Percentiles rank a stretch among this genome's conserved stretches.
phyloP scores from a whole-genome alignment of 2,329 filamentous ascomycete genomes.

The Tolypocladium endophyticum region DNA sequence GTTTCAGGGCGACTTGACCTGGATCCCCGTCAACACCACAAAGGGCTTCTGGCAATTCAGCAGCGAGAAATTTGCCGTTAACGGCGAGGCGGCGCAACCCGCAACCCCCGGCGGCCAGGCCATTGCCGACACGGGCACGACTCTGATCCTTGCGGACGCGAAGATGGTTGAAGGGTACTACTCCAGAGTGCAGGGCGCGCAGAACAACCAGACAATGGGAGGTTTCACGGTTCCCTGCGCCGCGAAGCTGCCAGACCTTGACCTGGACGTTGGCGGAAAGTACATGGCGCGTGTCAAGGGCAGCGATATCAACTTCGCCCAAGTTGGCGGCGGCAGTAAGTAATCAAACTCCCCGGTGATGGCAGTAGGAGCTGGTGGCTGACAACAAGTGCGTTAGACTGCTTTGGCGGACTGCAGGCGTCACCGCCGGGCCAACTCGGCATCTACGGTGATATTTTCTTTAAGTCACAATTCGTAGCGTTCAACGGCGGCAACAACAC shows the following conservation, averaged over 20 bases:
- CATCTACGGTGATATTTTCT: constrained; percentile 54
- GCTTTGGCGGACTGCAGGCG: constrained; percentile 59
- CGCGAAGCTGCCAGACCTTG: constrained; percentile 33
- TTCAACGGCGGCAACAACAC: constrained; percentile 46
- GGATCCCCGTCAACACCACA: constrained; percentile 47
- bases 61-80: constrained; percentile 46
- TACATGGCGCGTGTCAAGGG: constrained; percentile 48
- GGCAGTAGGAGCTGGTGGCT: constrained; percentile 20
- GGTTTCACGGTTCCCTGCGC: constrained; percentile 38
- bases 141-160: constrained; percentile 49
- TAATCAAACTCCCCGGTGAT: constrained; percentile 5
- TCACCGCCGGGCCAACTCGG: constrained; percentile 39
- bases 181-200: constrained; percentile 31
- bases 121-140: constrained; percentile 51
- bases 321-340: constrained; percentile 40
- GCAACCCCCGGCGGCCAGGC: constrained; percentile 29
- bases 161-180: constrained; percentile 40
- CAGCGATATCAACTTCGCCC: constrained; percentile 40
- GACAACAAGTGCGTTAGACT: background rate
- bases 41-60: constrained; percentile 53
- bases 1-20: constrained; percentile 50
- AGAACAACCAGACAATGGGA: constrained; percentile 25
- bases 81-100: constrained; percentile 24
- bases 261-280: constrained; percentile 43
- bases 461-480: constrained; percentile 49